A percentile compares a stretch with the other conserved stretches of the same genome.
These are phyloP conservation scores for Rhynchospora tenuis DNA, from an alignment of 176 grass and related monocot genomes.

Conservation along the genomic window DNA sequence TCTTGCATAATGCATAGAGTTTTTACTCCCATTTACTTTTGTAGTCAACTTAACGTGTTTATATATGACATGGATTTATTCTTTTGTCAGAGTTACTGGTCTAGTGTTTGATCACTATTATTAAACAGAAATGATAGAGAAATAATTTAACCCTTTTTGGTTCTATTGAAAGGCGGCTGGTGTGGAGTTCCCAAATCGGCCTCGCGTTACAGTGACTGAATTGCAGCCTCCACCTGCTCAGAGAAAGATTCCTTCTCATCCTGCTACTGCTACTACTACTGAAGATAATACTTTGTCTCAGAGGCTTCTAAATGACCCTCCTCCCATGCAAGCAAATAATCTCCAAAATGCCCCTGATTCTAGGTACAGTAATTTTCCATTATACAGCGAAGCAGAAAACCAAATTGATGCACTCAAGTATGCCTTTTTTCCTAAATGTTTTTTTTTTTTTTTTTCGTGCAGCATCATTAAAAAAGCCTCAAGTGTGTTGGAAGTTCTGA, in stretches of 20 bases:
- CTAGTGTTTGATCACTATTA: neutral
- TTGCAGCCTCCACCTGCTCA: conserved; percentile 36
- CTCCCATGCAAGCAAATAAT: conserved; percentile 34
- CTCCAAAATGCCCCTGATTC: conserved; percentile 45
- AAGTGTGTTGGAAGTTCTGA: conserved; percentile 83
- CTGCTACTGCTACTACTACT: neutral
- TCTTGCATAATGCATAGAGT: neutral
- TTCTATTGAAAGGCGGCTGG: conserved; percentile 45
- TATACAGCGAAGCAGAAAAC: neutral
- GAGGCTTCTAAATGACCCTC: conserved; percentile 28
- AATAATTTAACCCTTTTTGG: conserved; percentile 17
- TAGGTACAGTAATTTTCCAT: conserved; percentile 36
- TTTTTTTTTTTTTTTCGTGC: neutral
- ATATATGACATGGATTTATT: neutral
- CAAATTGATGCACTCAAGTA: neutral
- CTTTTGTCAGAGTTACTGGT: neutral
- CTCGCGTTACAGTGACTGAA: conserved; percentile 46
- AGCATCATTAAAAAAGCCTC: conserved; percentile 82
- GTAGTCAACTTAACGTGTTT: neutral
- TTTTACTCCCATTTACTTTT: neutral
- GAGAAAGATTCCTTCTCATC: conserved; percentile 17
- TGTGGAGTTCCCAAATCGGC: conserved; percentile 58
- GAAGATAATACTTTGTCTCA: conserved; percentile 30
- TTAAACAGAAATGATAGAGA: conserved; percentile 27
- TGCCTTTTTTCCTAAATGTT: neutral